Conservation (phyloP, 345 rosid species). For the Euphorbia pulcherrima region DNA sequence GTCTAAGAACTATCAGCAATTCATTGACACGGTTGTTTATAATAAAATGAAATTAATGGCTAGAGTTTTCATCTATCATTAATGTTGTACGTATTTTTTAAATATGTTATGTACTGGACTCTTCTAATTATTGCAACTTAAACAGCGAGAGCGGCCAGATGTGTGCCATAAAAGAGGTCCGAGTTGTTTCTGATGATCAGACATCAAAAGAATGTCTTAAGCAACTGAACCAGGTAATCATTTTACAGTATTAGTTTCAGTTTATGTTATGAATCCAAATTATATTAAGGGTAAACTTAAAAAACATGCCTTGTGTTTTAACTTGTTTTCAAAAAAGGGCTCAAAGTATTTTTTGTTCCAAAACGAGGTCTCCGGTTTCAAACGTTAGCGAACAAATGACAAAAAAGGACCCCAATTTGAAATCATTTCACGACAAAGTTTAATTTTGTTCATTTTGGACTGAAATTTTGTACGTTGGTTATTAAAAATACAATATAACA, state of each 20-base stretch:
- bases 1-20: neutral
- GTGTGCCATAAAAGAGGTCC: slow-evolving; percentile 98
- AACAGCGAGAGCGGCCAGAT: slow-evolving; percentile 80
- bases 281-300: no score
- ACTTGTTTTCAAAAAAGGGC: no score
- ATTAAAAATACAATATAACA: no score
- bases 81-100: neutral
- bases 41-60: neutral
- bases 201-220: slow-evolving; percentile 77
- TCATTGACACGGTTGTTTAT: neutral
- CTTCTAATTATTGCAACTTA: slow-evolving; percentile 23
- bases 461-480: no score
- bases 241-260: slow-evolving; percentile 6
- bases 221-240: slow-evolving; percentile 82
- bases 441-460: no score
- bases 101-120: slow-evolving; percentile 1
- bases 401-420: no score
- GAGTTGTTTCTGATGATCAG: slow-evolving; percentile 71
- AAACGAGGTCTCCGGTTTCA: no score
- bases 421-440: no score
- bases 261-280: neutral
- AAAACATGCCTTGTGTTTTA: no score
- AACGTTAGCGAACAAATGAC: no score
- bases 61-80: slow-evolving; percentile 1
- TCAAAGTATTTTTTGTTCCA: no score